A percentile compares a stretch with the other conserved stretches of the same genome.
phyloP scores from a whole-genome alignment of 768 basidiomycete genomes.

The Scleroderma bovista region DNA sequence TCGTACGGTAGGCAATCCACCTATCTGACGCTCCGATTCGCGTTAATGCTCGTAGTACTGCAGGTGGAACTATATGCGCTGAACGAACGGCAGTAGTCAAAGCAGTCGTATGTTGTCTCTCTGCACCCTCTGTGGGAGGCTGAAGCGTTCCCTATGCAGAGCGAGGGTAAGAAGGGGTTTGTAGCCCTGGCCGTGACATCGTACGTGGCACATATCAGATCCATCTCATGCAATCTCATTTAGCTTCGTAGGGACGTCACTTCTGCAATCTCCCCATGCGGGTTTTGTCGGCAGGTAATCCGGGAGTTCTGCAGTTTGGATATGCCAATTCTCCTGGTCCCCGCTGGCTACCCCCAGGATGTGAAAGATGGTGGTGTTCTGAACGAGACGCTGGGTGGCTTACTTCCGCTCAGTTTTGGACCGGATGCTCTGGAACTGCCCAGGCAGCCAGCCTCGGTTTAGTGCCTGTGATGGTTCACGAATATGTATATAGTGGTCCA shows the following conservation, averaged over 20 bases:
- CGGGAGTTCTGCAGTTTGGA: constrained; percentile 77
- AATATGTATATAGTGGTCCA: too few species aligned
- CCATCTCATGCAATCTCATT: background rate
- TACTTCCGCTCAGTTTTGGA: constrained; percentile 86
- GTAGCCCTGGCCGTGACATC: constrained; percentile 74
- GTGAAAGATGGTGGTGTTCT: constrained; percentile 45
- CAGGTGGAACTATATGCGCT: constrained; percentile 89
- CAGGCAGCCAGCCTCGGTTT: too few species aligned
- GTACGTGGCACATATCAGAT: constrained; percentile 36
- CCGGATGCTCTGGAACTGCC: constrained; percentile 72
- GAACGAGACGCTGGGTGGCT: constrained; percentile 62
- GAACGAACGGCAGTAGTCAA: constrained; percentile 95
- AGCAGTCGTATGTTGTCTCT: constrained; percentile 61
- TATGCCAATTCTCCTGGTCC: constrained; percentile 70
- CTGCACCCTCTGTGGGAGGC: background rate
- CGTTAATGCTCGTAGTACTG: background rate
- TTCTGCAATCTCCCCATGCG: constrained; percentile 75
- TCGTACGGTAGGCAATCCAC: constrained; percentile 61
- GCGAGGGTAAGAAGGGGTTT: constrained; percentile 70
- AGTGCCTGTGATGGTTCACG: too few species aligned
- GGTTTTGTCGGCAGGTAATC: constrained; percentile 88
- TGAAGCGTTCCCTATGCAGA: constrained; percentile 39
- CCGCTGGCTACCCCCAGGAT: constrained; percentile 49
- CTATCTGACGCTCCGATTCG: background rate
- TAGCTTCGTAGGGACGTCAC: constrained; percentile 56